These are phyloP conservation scores for Begonia masoniana DNA, from an alignment of 306 rosid species.

Conservation along the genomic window DNA sequence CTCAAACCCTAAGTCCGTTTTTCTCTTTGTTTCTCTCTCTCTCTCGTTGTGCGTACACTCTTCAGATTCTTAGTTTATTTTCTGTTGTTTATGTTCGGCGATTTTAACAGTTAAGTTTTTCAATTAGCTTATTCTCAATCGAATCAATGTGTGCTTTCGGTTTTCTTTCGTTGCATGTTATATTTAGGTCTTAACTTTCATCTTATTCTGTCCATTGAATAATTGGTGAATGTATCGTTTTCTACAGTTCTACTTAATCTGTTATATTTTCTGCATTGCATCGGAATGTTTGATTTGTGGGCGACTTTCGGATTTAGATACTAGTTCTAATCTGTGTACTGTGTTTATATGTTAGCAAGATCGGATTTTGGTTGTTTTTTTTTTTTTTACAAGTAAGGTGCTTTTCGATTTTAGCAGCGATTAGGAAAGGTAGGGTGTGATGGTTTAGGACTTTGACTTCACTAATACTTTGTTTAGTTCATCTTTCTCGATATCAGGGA, in stretches of 20 bases:
- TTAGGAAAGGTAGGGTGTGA: too few relatives aligned
- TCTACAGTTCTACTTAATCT: too few relatives aligned
- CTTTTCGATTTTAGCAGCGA: too few relatives aligned
- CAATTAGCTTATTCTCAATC: conserved; percentile 5
- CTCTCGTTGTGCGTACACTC: neutral
- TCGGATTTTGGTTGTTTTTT: too few relatives aligned
- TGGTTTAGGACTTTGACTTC: too few relatives aligned
- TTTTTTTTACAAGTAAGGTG: too few relatives aligned
- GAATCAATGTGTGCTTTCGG: conserved; percentile 7
- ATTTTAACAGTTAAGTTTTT: neutral
- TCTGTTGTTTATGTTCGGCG: neutral
- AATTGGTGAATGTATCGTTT: too few relatives aligned
- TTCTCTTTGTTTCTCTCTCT: neutral
- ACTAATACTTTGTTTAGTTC: too few relatives aligned
- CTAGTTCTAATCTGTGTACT: neutral
- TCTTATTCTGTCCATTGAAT: too few relatives aligned
- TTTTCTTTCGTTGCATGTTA: conserved; percentile 18
- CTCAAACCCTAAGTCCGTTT: conserved; percentile 9
- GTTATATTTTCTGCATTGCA: neutral
- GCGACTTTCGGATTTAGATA: conserved; percentile 8
- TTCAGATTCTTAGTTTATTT: conserved; percentile 42
- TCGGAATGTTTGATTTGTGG: neutral
- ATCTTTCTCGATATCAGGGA: too few relatives aligned
- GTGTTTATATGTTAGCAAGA: too few relatives aligned
- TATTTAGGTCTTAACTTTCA: too few relatives aligned